These are phyloP conservation scores for Globisporangium nodosum DNA, from an alignment of 352 stramenopile genomes.

Conservation along the genomic window DNA sequence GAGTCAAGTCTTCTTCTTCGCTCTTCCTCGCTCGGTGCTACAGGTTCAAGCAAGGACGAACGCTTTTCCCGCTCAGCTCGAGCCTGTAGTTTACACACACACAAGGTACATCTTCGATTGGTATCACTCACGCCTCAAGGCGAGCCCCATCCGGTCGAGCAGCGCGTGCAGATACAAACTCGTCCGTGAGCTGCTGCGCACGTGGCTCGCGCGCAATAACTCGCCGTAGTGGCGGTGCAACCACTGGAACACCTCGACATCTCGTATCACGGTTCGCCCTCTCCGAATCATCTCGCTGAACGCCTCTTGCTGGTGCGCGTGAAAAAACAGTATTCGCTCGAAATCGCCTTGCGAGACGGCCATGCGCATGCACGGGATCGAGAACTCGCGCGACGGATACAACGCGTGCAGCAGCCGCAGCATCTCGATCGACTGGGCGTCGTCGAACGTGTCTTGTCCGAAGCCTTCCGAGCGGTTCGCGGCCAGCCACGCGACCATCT, in stretches of 20 bases:
- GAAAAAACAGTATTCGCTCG: slow-evolving; percentile 4
- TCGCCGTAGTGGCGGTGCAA: slow-evolving; percentile 1
- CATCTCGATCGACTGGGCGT: slow-evolving; percentile 2
- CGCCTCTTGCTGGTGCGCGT: neutral
- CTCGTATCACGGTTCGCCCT: neutral
- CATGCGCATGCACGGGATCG: neutral
- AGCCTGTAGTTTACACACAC: neutral
- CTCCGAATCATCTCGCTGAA: neutral
- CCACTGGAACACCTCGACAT: slow-evolving; percentile 11
- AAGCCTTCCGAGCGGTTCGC: slow-evolving; percentile 7
- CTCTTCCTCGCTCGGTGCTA: too few relatives aligned
- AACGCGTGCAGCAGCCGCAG: slow-evolving; percentile 7
- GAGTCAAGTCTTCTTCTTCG: too few relatives aligned
- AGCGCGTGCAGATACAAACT: slow-evolving; percentile 3
- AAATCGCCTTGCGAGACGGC: slow-evolving; percentile 3
- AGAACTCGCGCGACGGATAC: neutral
- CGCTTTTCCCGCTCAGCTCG: too few relatives aligned
- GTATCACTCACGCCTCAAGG: neutral
- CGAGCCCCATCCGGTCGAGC: slow-evolving; percentile 2
- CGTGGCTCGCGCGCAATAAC: neutral
- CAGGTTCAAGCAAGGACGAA: too few relatives aligned
- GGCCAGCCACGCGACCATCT: slow-evolving; percentile 4
- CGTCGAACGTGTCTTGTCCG: slow-evolving; percentile 12
- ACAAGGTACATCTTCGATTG: too few relatives aligned
- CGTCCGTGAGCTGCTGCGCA: neutral